phyloP scores from a whole-genome alignment of 768 basidiomycete genomes.

The Kwoniella sp. region DNA sequence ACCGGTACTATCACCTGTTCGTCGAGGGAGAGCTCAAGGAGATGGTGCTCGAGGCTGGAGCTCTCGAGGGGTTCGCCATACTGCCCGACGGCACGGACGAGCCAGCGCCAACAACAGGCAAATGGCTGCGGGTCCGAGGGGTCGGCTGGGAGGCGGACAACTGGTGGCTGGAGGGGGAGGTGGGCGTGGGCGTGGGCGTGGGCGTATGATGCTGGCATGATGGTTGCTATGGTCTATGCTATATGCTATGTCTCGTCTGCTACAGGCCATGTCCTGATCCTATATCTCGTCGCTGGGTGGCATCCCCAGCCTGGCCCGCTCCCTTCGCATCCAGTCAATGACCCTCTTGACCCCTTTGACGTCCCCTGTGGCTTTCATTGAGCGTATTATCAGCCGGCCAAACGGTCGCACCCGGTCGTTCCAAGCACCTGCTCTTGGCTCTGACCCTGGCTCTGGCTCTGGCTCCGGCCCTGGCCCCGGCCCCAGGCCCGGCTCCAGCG shows the following conservation, averaged over 20 bases:
- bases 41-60: slow-evolving; percentile 64
- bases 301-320: too few species aligned
- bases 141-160: slow-evolving; percentile 50
- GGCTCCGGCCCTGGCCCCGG: too few species aligned
- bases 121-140: slow-evolving; percentile 39
- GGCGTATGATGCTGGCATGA: too few species aligned
- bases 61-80: slow-evolving; percentile 43
- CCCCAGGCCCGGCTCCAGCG: too few species aligned
- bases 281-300: too few species aligned
- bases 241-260: too few species aligned
- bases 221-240: background rate
- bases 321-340: slow-evolving; percentile 25
- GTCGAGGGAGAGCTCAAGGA: slow-evolving; percentile 67
- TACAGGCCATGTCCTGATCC: too few species aligned
- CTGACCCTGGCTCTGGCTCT: background rate
- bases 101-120: background rate
- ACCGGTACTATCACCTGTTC: slow-evolving; percentile 97
- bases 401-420: slow-evolving; percentile 63
- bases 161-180: slow-evolving; percentile 49
- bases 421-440: background rate
- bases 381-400: slow-evolving; percentile 69
- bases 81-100: slow-evolving; percentile 2
- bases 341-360: slow-evolving; percentile 49
- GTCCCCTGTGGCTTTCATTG: slow-evolving; percentile 60
- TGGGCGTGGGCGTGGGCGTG: too few species aligned